phyloP scores from a whole-genome alignment of 495 filamentous ascomycete species.

The Filosporella fistucella region DNA sequence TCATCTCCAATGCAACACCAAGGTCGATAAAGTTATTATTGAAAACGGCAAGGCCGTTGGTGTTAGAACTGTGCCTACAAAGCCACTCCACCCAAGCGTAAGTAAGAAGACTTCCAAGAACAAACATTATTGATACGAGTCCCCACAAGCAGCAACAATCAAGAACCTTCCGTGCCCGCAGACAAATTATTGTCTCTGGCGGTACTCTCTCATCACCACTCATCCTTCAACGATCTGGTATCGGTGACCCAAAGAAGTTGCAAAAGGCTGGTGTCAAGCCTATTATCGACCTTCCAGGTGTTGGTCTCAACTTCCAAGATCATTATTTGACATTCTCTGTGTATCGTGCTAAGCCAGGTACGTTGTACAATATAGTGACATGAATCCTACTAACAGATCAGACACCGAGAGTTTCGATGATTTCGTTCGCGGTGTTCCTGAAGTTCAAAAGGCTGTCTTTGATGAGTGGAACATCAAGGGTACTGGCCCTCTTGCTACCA shows the following conservation, averaged over 20 bases:
- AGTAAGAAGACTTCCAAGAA: slow-evolving; percentile 13
- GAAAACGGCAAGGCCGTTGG: slow-evolving; percentile 64
- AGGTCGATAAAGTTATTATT: slow-evolving; percentile 76
- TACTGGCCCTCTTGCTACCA: slow-evolving; percentile 75
- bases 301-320: slow-evolving; percentile 78
- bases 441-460: slow-evolving; percentile 62
- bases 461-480: slow-evolving; percentile 78
- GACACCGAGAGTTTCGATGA: slow-evolving; percentile 75
- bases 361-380: neutral
- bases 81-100: slow-evolving; percentile 41
- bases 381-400: slow-evolving; percentile 4
- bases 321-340: slow-evolving; percentile 79
- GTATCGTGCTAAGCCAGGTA: slow-evolving; percentile 66
- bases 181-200: slow-evolving; percentile 74
- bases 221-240: slow-evolving; percentile 71
- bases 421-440: slow-evolving; percentile 69
- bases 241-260: slow-evolving; percentile 70
- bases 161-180: slow-evolving; percentile 63
- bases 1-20: slow-evolving; percentile 74
- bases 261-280: slow-evolving; percentile 65
- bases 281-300: slow-evolving; percentile 72
- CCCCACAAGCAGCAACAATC: slow-evolving; percentile 36
- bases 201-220: slow-evolving; percentile 77
- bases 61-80: slow-evolving; percentile 52
- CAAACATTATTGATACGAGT: slow-evolving; percentile 37